Percentiles rank a stretch among this genome's conserved stretches.
These are phyloP conservation scores for Batkoa obscura DNA, from an alignment of 371 early-diverging fungal genomes.

Conservation along the genomic window DNA sequence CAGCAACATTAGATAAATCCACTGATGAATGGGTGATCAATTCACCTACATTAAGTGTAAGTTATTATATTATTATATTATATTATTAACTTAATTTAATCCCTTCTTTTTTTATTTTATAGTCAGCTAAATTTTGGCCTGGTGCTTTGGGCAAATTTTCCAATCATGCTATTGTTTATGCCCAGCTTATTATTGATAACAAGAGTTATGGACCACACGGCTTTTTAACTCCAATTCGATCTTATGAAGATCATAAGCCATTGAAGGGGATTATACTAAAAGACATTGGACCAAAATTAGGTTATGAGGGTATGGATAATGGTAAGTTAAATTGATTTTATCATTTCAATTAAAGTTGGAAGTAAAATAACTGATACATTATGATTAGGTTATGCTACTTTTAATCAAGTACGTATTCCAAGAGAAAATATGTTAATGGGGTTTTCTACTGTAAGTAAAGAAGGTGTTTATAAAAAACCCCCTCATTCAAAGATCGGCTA, in stretches of 20 bases:
- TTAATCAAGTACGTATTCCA: constrained; percentile 59
- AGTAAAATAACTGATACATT: constrained; percentile 44
- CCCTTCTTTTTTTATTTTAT: not conserved
- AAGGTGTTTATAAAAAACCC: constrained; percentile 55
- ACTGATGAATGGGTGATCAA: constrained; percentile 57
- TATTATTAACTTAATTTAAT: constrained; percentile 2
- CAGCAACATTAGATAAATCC: constrained; percentile 47
- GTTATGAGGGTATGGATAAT: constrained; percentile 64
- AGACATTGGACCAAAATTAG: constrained; percentile 82
- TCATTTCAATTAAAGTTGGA: constrained; percentile 18
- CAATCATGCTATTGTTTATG: constrained; percentile 77
- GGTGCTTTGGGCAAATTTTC: constrained; percentile 49
- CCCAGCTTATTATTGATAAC: constrained; percentile 56
- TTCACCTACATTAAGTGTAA: constrained; percentile 36
- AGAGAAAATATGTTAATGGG: constrained; percentile 61
- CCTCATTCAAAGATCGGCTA: constrained; percentile 55
- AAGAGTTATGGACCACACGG: constrained; percentile 67
- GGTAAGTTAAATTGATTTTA: constrained; percentile 30
- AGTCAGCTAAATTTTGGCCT: constrained; percentile 71
- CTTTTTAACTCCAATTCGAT: constrained; percentile 76
- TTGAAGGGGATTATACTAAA: constrained; percentile 70
- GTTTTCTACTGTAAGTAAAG: constrained; percentile 44
- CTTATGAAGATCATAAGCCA: constrained; percentile 45
- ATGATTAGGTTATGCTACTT: constrained; percentile 71
- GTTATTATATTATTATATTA: not conserved